Conservation (phyloP, 148 eudicot genomes). For the Silene conica region DNA sequence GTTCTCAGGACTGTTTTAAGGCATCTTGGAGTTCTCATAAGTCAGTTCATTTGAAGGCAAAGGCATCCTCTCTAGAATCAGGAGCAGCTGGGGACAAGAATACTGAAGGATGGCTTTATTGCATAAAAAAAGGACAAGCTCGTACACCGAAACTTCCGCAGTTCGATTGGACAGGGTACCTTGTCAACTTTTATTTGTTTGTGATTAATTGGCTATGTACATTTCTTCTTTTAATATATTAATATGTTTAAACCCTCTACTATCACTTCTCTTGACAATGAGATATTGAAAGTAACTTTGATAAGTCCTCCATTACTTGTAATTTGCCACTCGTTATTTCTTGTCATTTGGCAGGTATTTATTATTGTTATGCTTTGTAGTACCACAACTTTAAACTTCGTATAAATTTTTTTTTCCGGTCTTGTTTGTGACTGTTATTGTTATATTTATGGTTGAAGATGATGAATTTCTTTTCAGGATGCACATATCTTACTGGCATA, state of each 20-base stretch:
- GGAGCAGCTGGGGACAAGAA: conserved; percentile 40
- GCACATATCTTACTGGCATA: not conserved
- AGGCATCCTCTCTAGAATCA: conserved; percentile 35
- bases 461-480: not conserved
- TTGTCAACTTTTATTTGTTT: conserved; percentile 4
- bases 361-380: not conserved
- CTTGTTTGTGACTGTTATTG: not conserved
- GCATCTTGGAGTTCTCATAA: conserved; percentile 95
- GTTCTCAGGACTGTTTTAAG: conserved; percentile 98
- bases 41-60: conserved; percentile 69
- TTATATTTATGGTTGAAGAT: not conserved
- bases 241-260: conserved; percentile 2
- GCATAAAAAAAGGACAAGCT: conserved; percentile 83
- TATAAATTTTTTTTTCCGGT: not conserved
- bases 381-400: not conserved
- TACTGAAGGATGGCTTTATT: conserved; percentile 79
- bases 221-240: not conserved
- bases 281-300: not conserved
- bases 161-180: conserved; percentile 97
- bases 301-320: not conserved
- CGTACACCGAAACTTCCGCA: conserved; percentile 71
- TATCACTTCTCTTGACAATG: not conserved
- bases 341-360: conserved; percentile 9
- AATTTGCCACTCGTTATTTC: not conserved
- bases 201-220: not conserved